Base-by-base conservation (phyloP, 768 basidiomycete species). In the Lanmaoa rubissima region DNA sequence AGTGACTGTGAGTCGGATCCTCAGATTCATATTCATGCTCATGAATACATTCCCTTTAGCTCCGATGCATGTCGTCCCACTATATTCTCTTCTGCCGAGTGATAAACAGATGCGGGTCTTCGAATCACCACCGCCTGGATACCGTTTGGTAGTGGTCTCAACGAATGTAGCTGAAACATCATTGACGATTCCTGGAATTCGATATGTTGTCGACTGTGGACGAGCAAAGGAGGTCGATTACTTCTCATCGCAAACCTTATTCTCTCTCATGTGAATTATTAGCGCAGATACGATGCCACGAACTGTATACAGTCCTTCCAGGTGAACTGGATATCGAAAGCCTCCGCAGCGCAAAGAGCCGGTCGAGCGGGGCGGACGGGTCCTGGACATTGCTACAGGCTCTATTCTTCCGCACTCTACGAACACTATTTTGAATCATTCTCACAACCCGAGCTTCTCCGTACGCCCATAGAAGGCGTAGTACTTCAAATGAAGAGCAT, bases 401-500 rank as follows among this genome's bases (percentile, higher is more conserved):
- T 98, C 13, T 98, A 96, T 75, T 98, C 96, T 9, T 95, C 93
- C 10, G 92, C 95, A 16, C 79, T 99, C 14, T 98, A 83, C 71
- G 97, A 98, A 69, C 84, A 95, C 66, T 85, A 96, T 71, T 96
- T 98, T 67, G 87, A 90, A 34, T 74, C 84, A 55, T 96, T 96
- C 72, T 81, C 92, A 0, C 76, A 84, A 55, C 97, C 97, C 2
- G 97, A 99, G 71, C 95, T 98, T 54, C 80, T 94, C 43, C 88
- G 95, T 24, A 94, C 92, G 77, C 95, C 97, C 0, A 96, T 98
- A 62, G 97, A 98, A 64, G 95, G 94, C 2, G 88, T 98, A 24
- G 91, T 98, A 10, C 78, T 98, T 34, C 95, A 98, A 72, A 98
- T 99, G 96, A 99, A 99, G 78, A 87, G 86, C 71, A 98, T 99